These are phyloP conservation scores for Nicotiana benthamiana DNA, from an alignment of 257 asterid genomes.

Conservation along the genomic window DNA sequence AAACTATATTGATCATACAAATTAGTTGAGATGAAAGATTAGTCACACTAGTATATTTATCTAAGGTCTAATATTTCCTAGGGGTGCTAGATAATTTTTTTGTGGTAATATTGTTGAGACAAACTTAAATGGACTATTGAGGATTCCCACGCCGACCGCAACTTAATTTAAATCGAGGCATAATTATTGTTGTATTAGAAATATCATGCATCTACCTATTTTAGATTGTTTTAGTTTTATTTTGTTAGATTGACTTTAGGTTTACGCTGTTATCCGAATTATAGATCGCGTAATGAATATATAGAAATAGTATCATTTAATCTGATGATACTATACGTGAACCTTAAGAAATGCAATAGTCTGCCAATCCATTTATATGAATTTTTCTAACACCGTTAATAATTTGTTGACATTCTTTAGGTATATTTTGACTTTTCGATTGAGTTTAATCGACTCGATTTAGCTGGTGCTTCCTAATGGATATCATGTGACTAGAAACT, in stretches of 20 bases:
- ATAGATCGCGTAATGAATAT: not conserved
- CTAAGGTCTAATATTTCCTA: not conserved
- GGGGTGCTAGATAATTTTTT: too few species aligned
- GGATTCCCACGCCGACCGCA: too few species aligned
- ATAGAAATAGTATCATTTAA: not conserved
- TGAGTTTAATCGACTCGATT: not conserved
- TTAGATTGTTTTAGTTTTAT: not conserved
- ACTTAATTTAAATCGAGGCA: too few species aligned
- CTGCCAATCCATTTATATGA: not conserved
- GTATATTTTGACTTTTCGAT: not conserved
- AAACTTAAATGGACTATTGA: too few species aligned
- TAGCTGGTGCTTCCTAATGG: not conserved
- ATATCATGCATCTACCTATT: not conserved
- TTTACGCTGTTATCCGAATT: not conserved
- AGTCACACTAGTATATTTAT: not conserved
- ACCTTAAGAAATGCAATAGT: not conserved
- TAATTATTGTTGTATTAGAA: not conserved
- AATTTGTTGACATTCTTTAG: not conserved
- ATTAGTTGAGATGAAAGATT: too few species aligned
- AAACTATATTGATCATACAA: too few species aligned
- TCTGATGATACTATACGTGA: not conserved
- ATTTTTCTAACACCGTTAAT: not conserved
- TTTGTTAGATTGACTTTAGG: not conserved
- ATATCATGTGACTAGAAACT: not conserved
- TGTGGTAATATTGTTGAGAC: too few species aligned